Base-by-base conservation (phyloP, 208 protist species). In the Naegleria gruberi region DNA sequence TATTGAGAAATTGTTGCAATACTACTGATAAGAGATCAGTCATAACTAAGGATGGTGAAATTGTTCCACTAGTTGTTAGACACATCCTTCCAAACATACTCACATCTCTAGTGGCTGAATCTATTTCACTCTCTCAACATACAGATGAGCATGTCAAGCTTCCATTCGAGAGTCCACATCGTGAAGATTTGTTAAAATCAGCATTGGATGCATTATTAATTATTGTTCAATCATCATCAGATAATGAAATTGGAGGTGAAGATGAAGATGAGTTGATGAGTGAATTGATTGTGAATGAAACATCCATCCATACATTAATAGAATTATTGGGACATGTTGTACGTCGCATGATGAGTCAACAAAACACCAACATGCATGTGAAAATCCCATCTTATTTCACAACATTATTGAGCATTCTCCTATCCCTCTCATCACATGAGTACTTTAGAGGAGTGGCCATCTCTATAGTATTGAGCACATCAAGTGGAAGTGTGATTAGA, bases 241-340 rank as follows among this genome's bases (percentile, higher is more conserved):
- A 77, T 37, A 26, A 77, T 77, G 65, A 77, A 37, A 77, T 77
- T 77, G 65, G 65, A 37, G 65, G 65, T 37, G 65, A 77, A n/a
- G 65, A 77, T 77, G 65, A 77, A 77, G 65, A 77, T 77, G 65
- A 77, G 34, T n/a, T 77, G 6, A 77, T 77, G 65, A 77, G 65
- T 77, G 65, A 77, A 77, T n/a, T 77, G 6, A 77, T 77, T 77
- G 65, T 77, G 17, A 77, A 77, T 77, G 65, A 77, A 77, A 77
- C 17, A 37, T 30, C 65, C 0, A 77, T 77, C 34, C 17, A 77
- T 37, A 77, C 30, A 7, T 77, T 77, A n/a, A 77, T 77, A 37
- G 30, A 77, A 77, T 77, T 77, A 37, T 77, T 77, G 30, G 17
- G 17, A 37, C 17, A 37, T 77, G 17, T 37, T 8, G 65, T 77